phyloP scores from a whole-genome alignment of 169 alveolate species.

The Plasmodium yoelii region DNA sequence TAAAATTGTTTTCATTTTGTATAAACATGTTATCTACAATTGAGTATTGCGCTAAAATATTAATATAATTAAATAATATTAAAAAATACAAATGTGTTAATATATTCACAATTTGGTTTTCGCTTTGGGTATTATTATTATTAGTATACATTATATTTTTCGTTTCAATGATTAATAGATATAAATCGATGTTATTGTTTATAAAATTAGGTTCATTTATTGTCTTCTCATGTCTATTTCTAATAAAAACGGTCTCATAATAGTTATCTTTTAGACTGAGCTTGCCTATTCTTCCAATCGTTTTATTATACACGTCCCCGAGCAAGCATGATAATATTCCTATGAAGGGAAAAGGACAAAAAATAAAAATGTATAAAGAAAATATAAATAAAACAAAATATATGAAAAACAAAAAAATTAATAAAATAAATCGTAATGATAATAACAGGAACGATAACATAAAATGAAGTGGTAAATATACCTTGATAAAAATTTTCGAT shows the following conservation, averaged over 20 bases:
- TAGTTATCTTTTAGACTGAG: constrained; percentile 1
- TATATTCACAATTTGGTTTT: constrained; percentile 24
- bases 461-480: background rate
- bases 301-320: constrained; percentile 53
- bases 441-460: background rate
- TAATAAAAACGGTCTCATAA: background rate
- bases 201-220: background rate
- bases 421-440: background rate
- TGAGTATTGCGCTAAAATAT: constrained; percentile 1
- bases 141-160: constrained; percentile 1
- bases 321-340: constrained; percentile 46
- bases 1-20: no score
- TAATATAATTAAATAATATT: constrained; percentile 41
- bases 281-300: constrained; percentile 23
- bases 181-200: constrained; percentile 47
- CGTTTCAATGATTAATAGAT: constrained; percentile 21
- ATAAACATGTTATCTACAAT: background rate
- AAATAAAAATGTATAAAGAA: constrained; percentile 1
- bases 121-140: constrained; percentile 10
- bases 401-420: background rate
- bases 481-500: constrained; percentile 51
- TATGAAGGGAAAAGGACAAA: background rate
- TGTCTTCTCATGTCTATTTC: constrained; percentile 1
- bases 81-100: constrained; percentile 34
- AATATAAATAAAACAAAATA: background rate